A percentile compares a stretch with the other conserved stretches of the same genome.
phyloP scores from a whole-genome alignment of 306 rosid species.

The Styphnolobium japonicum region DNA sequence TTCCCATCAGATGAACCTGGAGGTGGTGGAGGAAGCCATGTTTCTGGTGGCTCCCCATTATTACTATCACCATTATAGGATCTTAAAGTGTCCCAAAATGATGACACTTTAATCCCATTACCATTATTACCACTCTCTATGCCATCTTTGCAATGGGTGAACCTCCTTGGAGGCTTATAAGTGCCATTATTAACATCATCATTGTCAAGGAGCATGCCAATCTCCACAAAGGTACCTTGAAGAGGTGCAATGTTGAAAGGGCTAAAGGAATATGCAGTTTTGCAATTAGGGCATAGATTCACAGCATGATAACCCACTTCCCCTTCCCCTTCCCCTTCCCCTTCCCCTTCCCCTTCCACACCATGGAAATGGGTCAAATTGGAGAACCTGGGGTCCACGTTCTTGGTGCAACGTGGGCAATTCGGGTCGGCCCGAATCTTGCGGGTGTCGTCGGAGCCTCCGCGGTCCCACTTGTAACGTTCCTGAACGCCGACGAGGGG shows the following conservation, averaged over 20 bases:
- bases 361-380: constrained; percentile 40
- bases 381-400: constrained; percentile 51
- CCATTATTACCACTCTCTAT: not conserved
- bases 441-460: constrained; percentile 51
- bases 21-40: constrained; percentile 51
- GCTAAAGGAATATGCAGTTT: constrained; percentile 57
- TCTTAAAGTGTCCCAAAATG: constrained; percentile 44
- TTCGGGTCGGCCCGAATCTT: constrained; percentile 61
- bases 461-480: constrained; percentile 62
- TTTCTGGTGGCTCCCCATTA: constrained; percentile 50
- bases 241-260: constrained; percentile 53
- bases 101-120: constrained; percentile 24
- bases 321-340: too few species aligned
- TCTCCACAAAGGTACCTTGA: constrained; percentile 66
- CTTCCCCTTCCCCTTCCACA: too few species aligned
- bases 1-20: constrained; percentile 27
- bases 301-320: constrained; percentile 39
- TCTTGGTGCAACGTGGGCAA: constrained; percentile 66
- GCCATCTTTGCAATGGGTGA: not conserved
- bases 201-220: constrained; percentile 36
- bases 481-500: constrained; percentile 47
- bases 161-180: constrained; percentile 16
- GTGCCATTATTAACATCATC: constrained; percentile 3
- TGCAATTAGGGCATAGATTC: constrained; percentile 68
- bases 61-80: constrained; percentile 26